A percentile compares a stretch with the other conserved stretches of the same genome.
These are phyloP conservation scores for Tetragonia tetragonoides DNA, from an alignment of 148 eudicot species.

Conservation along the genomic window DNA sequence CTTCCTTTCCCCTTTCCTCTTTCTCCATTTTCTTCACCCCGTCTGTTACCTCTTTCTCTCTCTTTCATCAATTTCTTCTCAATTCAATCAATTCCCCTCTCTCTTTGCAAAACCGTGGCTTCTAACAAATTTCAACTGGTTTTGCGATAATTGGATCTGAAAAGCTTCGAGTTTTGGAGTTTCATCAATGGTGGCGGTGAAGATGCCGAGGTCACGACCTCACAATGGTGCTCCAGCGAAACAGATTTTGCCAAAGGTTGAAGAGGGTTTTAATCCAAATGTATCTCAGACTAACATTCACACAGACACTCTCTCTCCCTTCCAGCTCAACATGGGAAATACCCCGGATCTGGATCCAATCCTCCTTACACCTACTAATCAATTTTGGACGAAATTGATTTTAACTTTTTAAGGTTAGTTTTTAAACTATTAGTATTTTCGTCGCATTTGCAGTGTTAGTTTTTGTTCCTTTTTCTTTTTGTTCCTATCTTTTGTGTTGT, in stretches of 20 bases:
- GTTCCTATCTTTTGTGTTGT: not conserved
- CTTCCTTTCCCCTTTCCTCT: too few species aligned
- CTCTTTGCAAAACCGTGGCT: slow-evolving; percentile 10
- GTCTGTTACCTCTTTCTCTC: too few species aligned
- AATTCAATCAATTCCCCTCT: too few species aligned
- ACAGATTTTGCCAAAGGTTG: slow-evolving; percentile 62
- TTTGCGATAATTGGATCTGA: slow-evolving; percentile 11
- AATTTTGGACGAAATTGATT: not conserved
- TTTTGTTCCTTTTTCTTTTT: too few species aligned
- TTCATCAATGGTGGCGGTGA: slow-evolving; percentile 59
- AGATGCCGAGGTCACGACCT: slow-evolving; percentile 62
- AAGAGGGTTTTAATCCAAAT: slow-evolving; percentile 91
- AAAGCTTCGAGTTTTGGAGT: not conserved
- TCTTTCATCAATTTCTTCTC: too few species aligned
- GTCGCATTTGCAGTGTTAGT: too few species aligned
- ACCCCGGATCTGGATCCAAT: slow-evolving; percentile 13
- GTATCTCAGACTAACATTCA: too few species aligned
- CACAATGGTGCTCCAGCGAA: slow-evolving; percentile 48
- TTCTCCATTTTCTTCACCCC: too few species aligned
- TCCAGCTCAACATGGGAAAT: slow-evolving; percentile 2
- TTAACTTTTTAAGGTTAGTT: not conserved
- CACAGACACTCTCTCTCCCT: not conserved
- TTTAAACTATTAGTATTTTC: not conserved
- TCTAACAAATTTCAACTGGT: not conserved
- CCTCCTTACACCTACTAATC: not conserved